Conservation (phyloP, 495 filamentous ascomycete species). For the Xylaria palmicola region DNA sequence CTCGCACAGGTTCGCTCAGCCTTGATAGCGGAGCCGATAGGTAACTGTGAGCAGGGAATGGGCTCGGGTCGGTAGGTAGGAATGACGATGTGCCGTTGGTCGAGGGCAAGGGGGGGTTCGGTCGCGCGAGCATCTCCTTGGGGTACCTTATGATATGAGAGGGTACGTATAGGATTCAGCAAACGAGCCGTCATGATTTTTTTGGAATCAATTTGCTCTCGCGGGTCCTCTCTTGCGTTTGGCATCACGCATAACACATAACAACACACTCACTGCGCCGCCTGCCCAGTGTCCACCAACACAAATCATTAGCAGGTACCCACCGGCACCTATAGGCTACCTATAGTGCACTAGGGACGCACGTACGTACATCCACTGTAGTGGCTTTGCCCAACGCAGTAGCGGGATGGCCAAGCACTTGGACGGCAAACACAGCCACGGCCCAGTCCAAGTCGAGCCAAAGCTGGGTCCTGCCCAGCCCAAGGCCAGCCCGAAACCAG, state of each 20-base stretch:
- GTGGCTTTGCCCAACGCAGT: neutral
- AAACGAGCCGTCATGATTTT: neutral
- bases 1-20: slow-evolving; percentile 24
- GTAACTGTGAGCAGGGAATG: neutral
- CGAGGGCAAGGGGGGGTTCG: too few relatives aligned
- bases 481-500: neutral
- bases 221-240: neutral
- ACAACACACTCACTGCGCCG: too few relatives aligned
- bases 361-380: too few relatives aligned
- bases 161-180: neutral
- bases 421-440: slow-evolving; percentile 2
- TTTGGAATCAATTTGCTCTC: slow-evolving; percentile 1
- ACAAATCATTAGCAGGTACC: slow-evolving; percentile 1
- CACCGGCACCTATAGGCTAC: neutral
- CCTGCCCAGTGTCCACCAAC: too few relatives aligned
- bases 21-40: slow-evolving; percentile 29
- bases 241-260: too few relatives aligned
- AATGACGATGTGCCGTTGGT: too few relatives aligned
- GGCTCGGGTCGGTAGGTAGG: neutral
- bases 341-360: too few relatives aligned
- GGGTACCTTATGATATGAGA: too few relatives aligned
- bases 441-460: neutral
- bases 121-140: too few relatives aligned
- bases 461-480: neutral
- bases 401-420: neutral